phyloP scores from a whole-genome alignment of 768 basidiomycete species.

The Favolaschia claudopus region DNA sequence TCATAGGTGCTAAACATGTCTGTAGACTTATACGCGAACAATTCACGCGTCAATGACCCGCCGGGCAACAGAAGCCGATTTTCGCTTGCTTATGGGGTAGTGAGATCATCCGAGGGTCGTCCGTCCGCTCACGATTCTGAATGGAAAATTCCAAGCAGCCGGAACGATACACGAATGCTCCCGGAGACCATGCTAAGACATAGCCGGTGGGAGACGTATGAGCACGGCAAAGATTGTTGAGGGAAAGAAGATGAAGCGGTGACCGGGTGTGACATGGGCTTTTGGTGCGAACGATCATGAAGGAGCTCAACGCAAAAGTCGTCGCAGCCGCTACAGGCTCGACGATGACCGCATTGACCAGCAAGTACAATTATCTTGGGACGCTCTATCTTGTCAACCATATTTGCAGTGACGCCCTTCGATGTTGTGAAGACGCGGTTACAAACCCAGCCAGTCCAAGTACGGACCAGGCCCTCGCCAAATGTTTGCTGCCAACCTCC shows the following conservation, averaged over 20 bases:
- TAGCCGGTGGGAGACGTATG: too few relatives aligned
- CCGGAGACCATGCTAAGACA: too few relatives aligned
- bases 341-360: conserved; percentile 83
- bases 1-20: too few relatives aligned
- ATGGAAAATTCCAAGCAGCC: too few relatives aligned
- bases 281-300: conserved; percentile 65
- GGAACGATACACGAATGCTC: too few relatives aligned
- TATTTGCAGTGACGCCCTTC: conserved; percentile 91
- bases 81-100: too few relatives aligned
- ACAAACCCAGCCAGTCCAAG: conserved; percentile 83
- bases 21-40: too few relatives aligned
- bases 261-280: too few relatives aligned
- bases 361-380: conserved; percentile 47
- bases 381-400: conserved; percentile 8
- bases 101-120: background rate
- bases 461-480: conserved; percentile 56
- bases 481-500: conserved; percentile 78
- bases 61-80: too few relatives aligned
- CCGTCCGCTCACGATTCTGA: conserved; percentile 9
- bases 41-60: too few relatives aligned
- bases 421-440: conserved; percentile 97
- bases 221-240: too few relatives aligned
- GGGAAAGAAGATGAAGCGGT: too few relatives aligned
- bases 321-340: conserved; percentile 83
- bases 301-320: conserved; percentile 80